Percentiles rank a stretch among this genome's conserved stretches.
Conservation (phyloP, 306 rosid genomes). For the Cajanus cajan region DNA sequence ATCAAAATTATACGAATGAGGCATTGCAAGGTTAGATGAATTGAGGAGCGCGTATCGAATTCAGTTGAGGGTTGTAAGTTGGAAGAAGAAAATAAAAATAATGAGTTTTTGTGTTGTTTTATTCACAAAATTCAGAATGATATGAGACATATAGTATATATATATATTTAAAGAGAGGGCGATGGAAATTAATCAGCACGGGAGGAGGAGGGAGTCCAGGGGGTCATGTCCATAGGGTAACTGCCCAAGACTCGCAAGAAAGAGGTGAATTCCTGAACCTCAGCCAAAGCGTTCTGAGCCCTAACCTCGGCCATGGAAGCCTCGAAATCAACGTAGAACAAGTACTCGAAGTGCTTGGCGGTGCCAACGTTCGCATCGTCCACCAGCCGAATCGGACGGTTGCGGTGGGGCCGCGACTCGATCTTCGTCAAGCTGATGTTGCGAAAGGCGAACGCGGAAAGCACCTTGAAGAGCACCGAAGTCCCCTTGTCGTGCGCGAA, state of each 20-base stretch:
- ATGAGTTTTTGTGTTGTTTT: background rate
- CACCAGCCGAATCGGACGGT: conserved; percentile 83
- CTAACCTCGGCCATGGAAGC: conserved; percentile 95
- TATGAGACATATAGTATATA: conserved; percentile 1
- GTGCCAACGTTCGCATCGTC: conserved; percentile 91
- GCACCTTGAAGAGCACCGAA: conserved; percentile 86
- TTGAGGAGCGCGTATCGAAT: too few relatives aligned
- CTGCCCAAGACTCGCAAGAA: conserved; percentile 91
- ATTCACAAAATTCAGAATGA: conserved; percentile 24
- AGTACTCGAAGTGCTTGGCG: conserved; percentile 89
- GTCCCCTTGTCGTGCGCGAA: conserved; percentile 95
- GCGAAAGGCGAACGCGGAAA: conserved; percentile 88
- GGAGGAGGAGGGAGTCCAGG: conserved; percentile 66
- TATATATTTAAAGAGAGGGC: too few relatives aligned
- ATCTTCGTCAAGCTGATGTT: conserved; percentile 93
- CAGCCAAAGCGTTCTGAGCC: conserved; percentile 92
- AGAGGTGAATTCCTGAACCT: conserved; percentile 95
- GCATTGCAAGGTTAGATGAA: too few relatives aligned
- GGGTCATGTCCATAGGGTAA: conserved; percentile 98
- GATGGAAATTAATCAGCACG: conserved; percentile 23
- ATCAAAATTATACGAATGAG: too few relatives aligned
- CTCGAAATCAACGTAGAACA: conserved; percentile 92
- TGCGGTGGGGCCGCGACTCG: conserved; percentile 88
- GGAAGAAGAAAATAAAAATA: conserved; percentile 26
- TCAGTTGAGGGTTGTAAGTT: too few relatives aligned